phyloP scores from a whole-genome alignment of 2,329 filamentous ascomycete genomes.

The Pseudocercospora fijiensis region DNA sequence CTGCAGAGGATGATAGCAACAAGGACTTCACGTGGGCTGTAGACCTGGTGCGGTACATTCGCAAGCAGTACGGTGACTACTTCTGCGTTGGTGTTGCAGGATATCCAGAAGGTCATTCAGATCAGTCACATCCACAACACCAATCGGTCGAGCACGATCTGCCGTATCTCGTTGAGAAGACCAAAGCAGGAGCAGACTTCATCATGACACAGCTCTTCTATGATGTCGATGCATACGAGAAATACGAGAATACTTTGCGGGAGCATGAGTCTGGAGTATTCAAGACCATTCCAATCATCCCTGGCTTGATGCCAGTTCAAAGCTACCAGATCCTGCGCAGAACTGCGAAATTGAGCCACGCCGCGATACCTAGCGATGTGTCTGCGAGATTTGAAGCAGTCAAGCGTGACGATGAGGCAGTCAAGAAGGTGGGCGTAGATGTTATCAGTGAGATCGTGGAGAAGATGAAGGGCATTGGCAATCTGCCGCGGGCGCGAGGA shows the following conservation, averaged over 20 bases:
- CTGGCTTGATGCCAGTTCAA: conserved; percentile 95
- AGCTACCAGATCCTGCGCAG: conserved; percentile 93
- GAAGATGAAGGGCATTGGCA: conserved; percentile 65
- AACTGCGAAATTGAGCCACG: conserved; percentile 92
- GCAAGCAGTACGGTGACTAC: conserved; percentile 81
- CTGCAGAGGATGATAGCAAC: conserved; percentile 61
- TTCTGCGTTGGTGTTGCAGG: conserved; percentile 94
- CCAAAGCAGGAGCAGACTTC: conserved; percentile 88
- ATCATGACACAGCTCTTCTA: conserved; percentile 99
- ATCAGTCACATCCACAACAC: conserved; percentile 83
- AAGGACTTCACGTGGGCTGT: conserved; percentile 84
- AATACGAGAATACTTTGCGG: conserved; percentile 73
- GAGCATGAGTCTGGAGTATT: conserved; percentile 82
- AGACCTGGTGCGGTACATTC: conserved; percentile 88
- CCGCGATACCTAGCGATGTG: conserved; percentile 70
- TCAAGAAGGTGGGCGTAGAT: conserved; percentile 76
- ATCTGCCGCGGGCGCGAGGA: conserved; percentile 61
- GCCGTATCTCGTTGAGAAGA: conserved; percentile 87
- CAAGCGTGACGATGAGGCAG: conserved; percentile 75
- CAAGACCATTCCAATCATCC: conserved; percentile 83
- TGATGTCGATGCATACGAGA: conserved; percentile 76
- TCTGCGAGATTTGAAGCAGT: conserved; percentile 69
- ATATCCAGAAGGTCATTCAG: conserved; percentile 93
- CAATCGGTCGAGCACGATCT: conserved; percentile 67
- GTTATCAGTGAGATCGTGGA: conserved; percentile 82